These are phyloP conservation scores for Kandelia obovata DNA, from an alignment of 345 rosid species.

Conservation along the genomic window DNA sequence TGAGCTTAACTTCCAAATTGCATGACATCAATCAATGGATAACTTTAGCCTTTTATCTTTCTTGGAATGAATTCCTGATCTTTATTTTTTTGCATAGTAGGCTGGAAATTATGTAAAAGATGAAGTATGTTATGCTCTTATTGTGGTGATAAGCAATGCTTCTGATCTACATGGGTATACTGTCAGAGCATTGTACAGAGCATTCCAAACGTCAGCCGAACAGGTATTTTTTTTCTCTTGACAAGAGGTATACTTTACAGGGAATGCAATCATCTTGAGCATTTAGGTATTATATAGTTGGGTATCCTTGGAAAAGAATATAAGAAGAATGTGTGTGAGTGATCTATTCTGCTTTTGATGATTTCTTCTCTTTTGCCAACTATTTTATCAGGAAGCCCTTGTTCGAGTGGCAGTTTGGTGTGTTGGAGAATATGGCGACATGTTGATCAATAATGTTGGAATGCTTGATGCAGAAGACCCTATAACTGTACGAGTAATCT, in stretches of 20 bases:
- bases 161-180: slow-evolving; percentile 94
- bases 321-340: background rate
- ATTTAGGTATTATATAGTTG: slow-evolving; percentile 6
- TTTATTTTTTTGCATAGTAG: slow-evolving; percentile 44
- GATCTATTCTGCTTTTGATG: background rate
- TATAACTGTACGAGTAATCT: slow-evolving; percentile 60
- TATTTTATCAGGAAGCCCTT: slow-evolving; percentile 71
- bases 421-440: slow-evolving; percentile 96
- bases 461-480: slow-evolving; percentile 90
- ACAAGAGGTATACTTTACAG: slow-evolving; percentile 11
- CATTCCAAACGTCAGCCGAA: slow-evolving; percentile 67
- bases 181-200: slow-evolving; percentile 80
- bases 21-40: background rate
- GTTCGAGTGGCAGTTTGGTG: slow-evolving; percentile 98
- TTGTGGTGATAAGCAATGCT: slow-evolving; percentile 94
- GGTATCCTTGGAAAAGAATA: background rate
- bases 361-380: slow-evolving; percentile 13
- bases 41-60: slow-evolving; percentile 4
- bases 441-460: slow-evolving; percentile 83
- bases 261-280: slow-evolving; percentile 21
- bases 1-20: background rate
- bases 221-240: slow-evolving; percentile 50
- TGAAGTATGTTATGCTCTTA: slow-evolving; percentile 96
- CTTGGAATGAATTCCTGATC: slow-evolving; percentile 4
- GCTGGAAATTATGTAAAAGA: slow-evolving; percentile 98